These are phyloP conservation scores for Chimonanthus praecox DNA, from an alignment of 164 flowering plant species.

Conservation along the genomic window DNA sequence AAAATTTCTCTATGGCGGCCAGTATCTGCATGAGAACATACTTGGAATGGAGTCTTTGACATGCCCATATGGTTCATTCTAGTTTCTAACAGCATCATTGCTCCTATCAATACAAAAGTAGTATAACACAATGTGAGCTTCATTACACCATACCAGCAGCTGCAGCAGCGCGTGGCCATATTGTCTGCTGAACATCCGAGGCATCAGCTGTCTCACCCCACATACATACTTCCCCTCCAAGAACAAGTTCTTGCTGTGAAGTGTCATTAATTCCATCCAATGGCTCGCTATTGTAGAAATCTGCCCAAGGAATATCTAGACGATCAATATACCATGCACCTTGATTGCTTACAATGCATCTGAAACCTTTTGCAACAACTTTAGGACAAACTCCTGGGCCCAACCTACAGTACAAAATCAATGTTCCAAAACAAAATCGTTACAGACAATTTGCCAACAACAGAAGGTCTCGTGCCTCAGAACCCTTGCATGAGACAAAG, in stretches of 20 bases:
- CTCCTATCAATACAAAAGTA: too few relatives aligned
- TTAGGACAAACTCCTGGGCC: slow-evolving; percentile 82
- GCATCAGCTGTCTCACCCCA: slow-evolving; percentile 93
- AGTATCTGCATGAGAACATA: too few relatives aligned
- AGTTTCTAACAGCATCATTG: too few relatives aligned
- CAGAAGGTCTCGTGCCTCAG: background rate
- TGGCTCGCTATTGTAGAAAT: slow-evolving; percentile 70
- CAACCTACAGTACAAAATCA: slow-evolving; percentile 44
- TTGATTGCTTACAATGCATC: slow-evolving; percentile 88
- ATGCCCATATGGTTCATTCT: too few relatives aligned
- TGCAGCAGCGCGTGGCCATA: slow-evolving; percentile 99
- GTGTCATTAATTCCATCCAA: slow-evolving; percentile 60
- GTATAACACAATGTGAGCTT: too few relatives aligned
- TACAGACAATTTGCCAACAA: background rate
- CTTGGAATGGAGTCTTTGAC: too few relatives aligned
- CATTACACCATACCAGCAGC: slow-evolving; percentile 67
- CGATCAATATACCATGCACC: slow-evolving; percentile 96
- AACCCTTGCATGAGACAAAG: background rate
- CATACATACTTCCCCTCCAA: slow-evolving; percentile 99
- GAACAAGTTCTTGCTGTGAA: slow-evolving; percentile 58
- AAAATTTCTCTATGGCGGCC: too few relatives aligned
- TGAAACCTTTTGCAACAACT: slow-evolving; percentile 83
- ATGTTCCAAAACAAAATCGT: background rate
- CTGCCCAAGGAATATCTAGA: slow-evolving; percentile 77
- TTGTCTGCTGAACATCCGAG: slow-evolving; percentile 80